Conservation (phyloP, 441 rosid species). For the Biscutella auriculata region DNA sequence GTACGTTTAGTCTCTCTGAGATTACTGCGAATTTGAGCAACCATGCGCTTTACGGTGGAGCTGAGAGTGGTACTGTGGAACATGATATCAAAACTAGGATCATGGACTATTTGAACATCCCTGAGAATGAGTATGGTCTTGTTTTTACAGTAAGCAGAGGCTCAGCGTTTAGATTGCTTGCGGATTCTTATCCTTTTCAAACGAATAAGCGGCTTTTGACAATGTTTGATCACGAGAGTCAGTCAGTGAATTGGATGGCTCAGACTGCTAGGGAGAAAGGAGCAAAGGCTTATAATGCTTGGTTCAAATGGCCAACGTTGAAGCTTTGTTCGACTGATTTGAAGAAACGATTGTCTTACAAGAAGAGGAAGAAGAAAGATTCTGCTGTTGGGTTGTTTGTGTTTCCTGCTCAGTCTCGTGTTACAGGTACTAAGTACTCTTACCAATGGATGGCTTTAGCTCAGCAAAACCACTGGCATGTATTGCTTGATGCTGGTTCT, state of each 20-base stretch:
- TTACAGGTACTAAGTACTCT: conserved; percentile 85
- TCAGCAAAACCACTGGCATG: conserved; percentile 96
- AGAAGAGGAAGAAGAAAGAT: conserved; percentile 87
- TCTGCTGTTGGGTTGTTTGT: conserved; percentile 84
- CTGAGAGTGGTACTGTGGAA: conserved; percentile 83
- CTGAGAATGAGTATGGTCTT: conserved; percentile 92
- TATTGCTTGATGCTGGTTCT: conserved; percentile 91
- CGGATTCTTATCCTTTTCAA: conserved; percentile 85
- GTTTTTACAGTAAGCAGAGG: conserved; percentile 96
- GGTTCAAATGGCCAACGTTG: conserved; percentile 95
- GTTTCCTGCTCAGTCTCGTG: conserved; percentile 94
- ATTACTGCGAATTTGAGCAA: conserved; percentile 92
- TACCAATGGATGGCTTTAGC: conserved; percentile 99
- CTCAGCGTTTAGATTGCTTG: conserved; percentile 78
- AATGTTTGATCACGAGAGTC: conserved; percentile 94
- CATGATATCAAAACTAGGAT: conserved; percentile 79
- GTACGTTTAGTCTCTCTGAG: conserved; percentile 88
- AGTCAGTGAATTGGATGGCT: conserved; percentile 92
- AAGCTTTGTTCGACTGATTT: conserved; percentile 90
- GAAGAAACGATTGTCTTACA: conserved; percentile 68
- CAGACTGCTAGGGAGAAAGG: conserved; percentile 88
- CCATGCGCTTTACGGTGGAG: conserved; percentile 91
- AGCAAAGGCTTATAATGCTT: conserved; percentile 69
- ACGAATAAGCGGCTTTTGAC: conserved; percentile 75
- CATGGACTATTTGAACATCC: conserved; percentile 90